phyloP scores from a whole-genome alignment of 176 grass and related monocot species.

The Hyparrhenia diplandra region DNA sequence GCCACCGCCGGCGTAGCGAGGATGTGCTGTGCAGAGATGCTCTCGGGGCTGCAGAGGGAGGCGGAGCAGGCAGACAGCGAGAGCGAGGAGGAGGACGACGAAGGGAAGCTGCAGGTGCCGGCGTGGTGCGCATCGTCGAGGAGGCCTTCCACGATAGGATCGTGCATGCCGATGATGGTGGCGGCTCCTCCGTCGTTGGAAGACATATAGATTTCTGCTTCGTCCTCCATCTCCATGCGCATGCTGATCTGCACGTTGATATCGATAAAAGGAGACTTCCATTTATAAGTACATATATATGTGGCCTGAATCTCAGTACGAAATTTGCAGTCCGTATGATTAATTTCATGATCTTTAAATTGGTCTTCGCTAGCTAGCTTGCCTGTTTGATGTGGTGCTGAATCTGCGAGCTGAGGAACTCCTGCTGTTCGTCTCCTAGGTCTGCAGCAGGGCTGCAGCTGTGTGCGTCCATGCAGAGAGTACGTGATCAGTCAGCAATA shows the following conservation, averaged over 20 bases:
- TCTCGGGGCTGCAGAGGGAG: slow-evolving; percentile 36
- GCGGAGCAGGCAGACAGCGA: slow-evolving; percentile 28
- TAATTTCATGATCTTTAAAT: neutral
- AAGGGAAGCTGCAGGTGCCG: neutral
- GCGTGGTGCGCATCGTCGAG: neutral
- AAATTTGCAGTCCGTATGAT: neutral
- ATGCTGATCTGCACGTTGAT: slow-evolving; percentile 37
- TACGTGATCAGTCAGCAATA: neutral
- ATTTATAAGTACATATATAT: no score
- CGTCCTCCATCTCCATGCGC: slow-evolving; percentile 39
- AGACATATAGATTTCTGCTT: neutral
- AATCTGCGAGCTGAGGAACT: slow-evolving; percentile 10
- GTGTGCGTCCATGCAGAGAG: neutral
- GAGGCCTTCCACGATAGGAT: neutral
- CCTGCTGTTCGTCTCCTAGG: slow-evolving; percentile 18
- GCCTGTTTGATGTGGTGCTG: slow-evolving; percentile 37
- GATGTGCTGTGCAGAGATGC: neutral
- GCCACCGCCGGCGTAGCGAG: neutral
- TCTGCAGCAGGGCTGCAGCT: slow-evolving; percentile 17
- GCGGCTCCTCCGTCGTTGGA: neutral
- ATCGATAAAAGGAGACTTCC: neutral
- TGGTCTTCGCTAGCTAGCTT: neutral
- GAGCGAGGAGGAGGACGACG: neutral
- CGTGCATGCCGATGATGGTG: neutral
- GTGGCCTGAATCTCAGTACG: neutral